Conservation (phyloP, 371 early-diverging fungal species). For the Rhizopus delemar region DNA sequence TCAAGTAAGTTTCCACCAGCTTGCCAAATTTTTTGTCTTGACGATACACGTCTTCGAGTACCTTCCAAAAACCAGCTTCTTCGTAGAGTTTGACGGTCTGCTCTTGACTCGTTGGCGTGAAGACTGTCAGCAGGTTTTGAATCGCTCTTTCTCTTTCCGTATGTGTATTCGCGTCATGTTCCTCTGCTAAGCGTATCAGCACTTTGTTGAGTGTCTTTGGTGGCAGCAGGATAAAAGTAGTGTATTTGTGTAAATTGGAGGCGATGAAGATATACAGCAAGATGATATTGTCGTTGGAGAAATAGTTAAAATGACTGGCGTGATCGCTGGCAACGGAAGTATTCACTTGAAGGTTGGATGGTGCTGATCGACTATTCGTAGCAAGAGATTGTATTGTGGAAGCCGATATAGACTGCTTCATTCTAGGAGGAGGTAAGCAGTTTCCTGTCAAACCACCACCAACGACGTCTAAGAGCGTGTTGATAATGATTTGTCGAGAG, state of each 20-base stretch:
- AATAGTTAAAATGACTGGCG: constrained; percentile 1
- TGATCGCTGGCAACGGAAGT: constrained; percentile 19
- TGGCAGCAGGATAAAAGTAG: constrained; percentile 63
- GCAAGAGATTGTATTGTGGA: constrained; percentile 44
- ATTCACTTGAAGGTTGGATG: constrained; percentile 17
- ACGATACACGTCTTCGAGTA: constrained; percentile 68
- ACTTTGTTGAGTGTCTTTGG: constrained; percentile 62
- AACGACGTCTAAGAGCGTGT: constrained; percentile 68
- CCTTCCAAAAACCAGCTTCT: constrained; percentile 72
- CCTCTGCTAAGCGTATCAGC: constrained; percentile 55
- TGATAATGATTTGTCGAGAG: constrained; percentile 75
- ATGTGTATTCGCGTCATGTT: constrained; percentile 51
- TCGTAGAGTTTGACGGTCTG: constrained; percentile 61
- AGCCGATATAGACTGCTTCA: constrained; percentile 47
- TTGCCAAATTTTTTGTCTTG: constrained; percentile 65
- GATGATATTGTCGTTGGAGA: constrained; percentile 46
- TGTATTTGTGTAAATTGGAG: constrained; percentile 64
- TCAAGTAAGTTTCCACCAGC: constrained; percentile 67
- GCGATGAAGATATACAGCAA: constrained; percentile 72
- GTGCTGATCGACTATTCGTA: constrained; percentile 15
- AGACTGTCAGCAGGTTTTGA: constrained; percentile 63
- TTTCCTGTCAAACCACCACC: constrained; percentile 43
- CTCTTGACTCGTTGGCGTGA: constrained; percentile 61
- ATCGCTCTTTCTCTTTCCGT: constrained; percentile 74
- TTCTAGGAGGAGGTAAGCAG: constrained; percentile 37